Percentiles rank a stretch among this genome's conserved stretches.
Evolutionary conservation across 768 basidiomycete genomes (phyloP).

Genomic region (Tephrocybe sp.): DNA sequence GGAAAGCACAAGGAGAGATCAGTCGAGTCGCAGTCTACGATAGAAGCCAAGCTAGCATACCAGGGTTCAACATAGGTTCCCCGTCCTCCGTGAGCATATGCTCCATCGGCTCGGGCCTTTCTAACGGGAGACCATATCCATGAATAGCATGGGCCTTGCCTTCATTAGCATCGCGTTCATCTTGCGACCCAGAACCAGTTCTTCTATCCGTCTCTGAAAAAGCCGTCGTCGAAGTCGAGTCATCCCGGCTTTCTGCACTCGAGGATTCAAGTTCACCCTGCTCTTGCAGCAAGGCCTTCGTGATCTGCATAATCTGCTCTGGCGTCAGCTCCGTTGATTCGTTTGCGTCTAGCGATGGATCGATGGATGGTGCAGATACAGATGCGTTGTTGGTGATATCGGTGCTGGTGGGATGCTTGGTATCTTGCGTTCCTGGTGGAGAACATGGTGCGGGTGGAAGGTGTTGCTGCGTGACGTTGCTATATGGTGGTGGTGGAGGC

Average conservation of each 20-base stretch:
- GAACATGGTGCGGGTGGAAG: constrained; percentile 4
- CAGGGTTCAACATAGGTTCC: constrained; percentile 68
- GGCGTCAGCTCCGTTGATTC: constrained; percentile 21
- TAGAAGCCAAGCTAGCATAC: constrained; percentile 36
- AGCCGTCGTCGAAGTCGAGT: constrained; percentile 10
- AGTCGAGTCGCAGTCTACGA: constrained; percentile 7
- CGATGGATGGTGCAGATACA: constrained; percentile 13
- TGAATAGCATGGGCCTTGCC: constrained; percentile 17
- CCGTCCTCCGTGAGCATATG: constrained; percentile 64
- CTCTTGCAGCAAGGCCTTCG: constrained; percentile 34
- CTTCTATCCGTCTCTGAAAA: constrained; percentile 14
- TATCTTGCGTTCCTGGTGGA: constrained; percentile 4
- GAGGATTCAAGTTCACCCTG: constrained; percentile 27
- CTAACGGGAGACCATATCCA: constrained; percentile 31
- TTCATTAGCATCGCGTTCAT: constrained; percentile 1
- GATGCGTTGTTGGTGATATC: not conserved
- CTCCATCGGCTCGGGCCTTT: constrained; percentile 46
- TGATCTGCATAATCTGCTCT: constrained; percentile 25
- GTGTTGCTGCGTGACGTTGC: constrained; percentile 3
- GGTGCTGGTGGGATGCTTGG: not conserved
- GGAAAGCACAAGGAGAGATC: constrained; percentile 1
- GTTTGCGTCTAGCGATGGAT: constrained; percentile 26
- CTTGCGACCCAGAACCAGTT: not conserved
- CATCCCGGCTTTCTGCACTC: constrained; percentile 20
- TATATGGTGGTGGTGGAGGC: constrained; percentile 11